Evolutionary conservation across 2,329 filamentous ascomycete species (phyloP).

Genomic region (Karstenula rhodostoma): DNA sequence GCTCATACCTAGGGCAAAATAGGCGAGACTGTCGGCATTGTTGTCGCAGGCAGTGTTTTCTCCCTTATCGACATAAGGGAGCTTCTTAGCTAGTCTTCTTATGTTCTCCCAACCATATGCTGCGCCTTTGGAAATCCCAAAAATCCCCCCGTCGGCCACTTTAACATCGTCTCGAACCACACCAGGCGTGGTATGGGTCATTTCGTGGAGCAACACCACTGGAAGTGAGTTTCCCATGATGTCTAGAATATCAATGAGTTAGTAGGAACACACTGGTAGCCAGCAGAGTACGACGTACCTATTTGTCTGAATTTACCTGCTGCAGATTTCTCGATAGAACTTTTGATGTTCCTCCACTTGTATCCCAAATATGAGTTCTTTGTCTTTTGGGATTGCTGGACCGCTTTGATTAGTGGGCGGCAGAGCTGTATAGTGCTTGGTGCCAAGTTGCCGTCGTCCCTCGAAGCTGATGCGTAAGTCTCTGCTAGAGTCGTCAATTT

Average conservation of each 20-base stretch:
- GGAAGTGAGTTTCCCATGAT: not conserved
- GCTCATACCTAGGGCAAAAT: slow-evolving; percentile 6
- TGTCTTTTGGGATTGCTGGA: not conserved
- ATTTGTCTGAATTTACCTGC: slow-evolving; percentile 3
- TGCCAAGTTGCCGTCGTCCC: too few species aligned
- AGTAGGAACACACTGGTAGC: not conserved
- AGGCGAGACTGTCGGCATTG: slow-evolving; percentile 2
- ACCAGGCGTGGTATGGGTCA: slow-evolving; percentile 1
- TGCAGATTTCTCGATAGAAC: not conserved
- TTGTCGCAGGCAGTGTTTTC: slow-evolving; percentile 8
- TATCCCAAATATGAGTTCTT: not conserved
- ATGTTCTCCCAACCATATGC: slow-evolving; percentile 7
- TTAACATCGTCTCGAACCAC: not conserved
- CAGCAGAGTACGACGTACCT: not conserved
- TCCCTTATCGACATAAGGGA: too few species aligned
- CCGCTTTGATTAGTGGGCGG: not conserved
- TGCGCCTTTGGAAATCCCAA: not conserved
- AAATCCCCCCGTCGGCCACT: not conserved
- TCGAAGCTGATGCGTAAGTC: not conserved
- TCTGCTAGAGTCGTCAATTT: not conserved
- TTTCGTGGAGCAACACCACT: slow-evolving; percentile 1
- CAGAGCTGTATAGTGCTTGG: slow-evolving; percentile 5
- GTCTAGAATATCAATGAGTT: not conserved
- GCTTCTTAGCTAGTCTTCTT: slow-evolving; percentile 1
- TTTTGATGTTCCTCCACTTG: not conserved